Evolutionary conservation across 202 grass and related monocot genomes (phyloP).

Genomic region (Carex arenaria): DNA sequence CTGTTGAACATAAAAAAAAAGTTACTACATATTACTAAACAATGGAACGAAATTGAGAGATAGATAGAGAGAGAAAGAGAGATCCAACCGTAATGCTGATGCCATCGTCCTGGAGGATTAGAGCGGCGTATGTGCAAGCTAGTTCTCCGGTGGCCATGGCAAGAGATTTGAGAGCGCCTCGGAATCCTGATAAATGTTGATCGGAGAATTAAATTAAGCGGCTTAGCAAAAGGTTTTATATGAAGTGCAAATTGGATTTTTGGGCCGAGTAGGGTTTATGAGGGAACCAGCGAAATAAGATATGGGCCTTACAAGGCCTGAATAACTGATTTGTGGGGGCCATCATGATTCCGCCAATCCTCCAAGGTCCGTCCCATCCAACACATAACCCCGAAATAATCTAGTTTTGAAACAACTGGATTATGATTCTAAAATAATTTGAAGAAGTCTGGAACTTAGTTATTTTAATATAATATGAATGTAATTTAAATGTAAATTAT

Average conservation of each 20-base stretch:
- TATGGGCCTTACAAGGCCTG: not conserved
- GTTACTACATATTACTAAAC: not conserved
- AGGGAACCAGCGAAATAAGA: not conserved
- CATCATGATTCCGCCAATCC: no score
- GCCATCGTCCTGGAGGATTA: conserved; percentile 39
- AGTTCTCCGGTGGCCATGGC: conserved; percentile 31
- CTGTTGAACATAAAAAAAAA: conserved; percentile 22
- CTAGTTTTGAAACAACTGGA: not conserved
- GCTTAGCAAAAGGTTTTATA: conserved; percentile 17
- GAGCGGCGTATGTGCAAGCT: conserved; percentile 37
- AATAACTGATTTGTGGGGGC: not conserved
- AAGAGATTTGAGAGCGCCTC: not conserved
- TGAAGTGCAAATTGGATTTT: not conserved
- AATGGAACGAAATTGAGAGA: not conserved
- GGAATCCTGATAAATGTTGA: not conserved
- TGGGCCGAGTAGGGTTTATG: conserved; percentile 21
- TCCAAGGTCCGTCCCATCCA: not conserved
- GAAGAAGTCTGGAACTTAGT: no score
- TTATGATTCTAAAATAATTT: no score
- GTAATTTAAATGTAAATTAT: no score
- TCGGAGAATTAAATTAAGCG: not conserved
- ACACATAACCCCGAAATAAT: no score
- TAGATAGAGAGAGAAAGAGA: not conserved
- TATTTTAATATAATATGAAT: no score
- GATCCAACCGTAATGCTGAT: conserved; percentile 31